Evolutionary conservation across 2,329 filamentous ascomycete genomes (phyloP), one percentile per base, ranked within the genome.

Genomic region (Scedosporium boydii): DNA sequence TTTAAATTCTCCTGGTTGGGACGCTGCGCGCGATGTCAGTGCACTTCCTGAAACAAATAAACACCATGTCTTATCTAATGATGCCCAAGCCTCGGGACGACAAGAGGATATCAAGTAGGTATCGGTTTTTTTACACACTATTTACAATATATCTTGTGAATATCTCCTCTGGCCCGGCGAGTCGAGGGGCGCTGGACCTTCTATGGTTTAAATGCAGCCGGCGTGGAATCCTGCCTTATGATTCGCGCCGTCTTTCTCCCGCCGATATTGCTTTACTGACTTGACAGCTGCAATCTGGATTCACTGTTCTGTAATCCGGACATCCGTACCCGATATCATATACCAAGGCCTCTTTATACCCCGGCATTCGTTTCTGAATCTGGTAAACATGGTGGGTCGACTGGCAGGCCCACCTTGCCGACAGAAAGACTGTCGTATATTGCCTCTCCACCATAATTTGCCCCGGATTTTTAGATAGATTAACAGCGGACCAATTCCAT

Each of bases 391-490:
- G 21, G 51, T 23, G 51, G 51, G 51, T 55, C 51, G 51, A 55
- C 51, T 23, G 10, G 51, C 23, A 55, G 51, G 18, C 23, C 51
- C 51, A 55, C 51, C 51, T 23, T 16, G 18, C 18, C 58, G 16
- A 23, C 16, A 12, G 21, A 16, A 26, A 27, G 58, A 10, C 41
- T 2, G 41, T n/a, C 41, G 10, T n/a, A 59, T 42, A 59, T 59
- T 59, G 18, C n/a, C 58, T 23, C 16, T 41, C 58, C 18, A 9
- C 10, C 16, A 5, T 23, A 44, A 46, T 59, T 59, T 44, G 23
- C 58, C 58, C 58, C 38, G 58, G 41, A 46, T 16, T 59, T 59
- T 59, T 59, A 3, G n/a, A 44, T 59, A 59, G n/a, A 59, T 59
- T 59, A 59, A 48, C 41, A 16, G 3, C 58, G 14, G 58, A 29